Base-by-base conservation (phyloP, 2,329 filamentous ascomycete genomes). In the Hysterium pulicare region DNA sequence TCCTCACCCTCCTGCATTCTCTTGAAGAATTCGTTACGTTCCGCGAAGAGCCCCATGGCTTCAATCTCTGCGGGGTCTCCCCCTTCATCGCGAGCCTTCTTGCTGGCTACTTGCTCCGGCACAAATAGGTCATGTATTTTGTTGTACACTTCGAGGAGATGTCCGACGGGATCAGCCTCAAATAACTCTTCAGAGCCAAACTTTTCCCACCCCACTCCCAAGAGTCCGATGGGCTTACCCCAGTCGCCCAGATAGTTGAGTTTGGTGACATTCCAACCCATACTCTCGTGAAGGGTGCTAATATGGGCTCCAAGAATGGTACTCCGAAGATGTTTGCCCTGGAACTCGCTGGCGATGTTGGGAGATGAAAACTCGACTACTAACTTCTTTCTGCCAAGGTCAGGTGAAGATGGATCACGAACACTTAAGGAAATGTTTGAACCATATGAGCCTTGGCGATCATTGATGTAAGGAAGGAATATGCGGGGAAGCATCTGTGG, bases 321-420 rank as follows among this genome's bases (percentile, higher is more conserved):
- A 51, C 81, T 84, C 47, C 82, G 76, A 33, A 86, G 68, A 66
- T 86, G 81, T 5, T 77, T 79, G 17, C 77, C 80, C 51, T 84
- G 77, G 57, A 86, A 84, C 13, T 81, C 84, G 62, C 84, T 86
- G 22, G 83, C 82, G 42, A 88, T 86, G 58, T 88, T 88, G 22
- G 85, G 85, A 0, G 83, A 87, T 1, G 83, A 86, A 57, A 87
- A 87, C 54, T 88, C 85, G 49, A 88, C 73, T 23, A 88, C 72
- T 3, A 77, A 58, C 45, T 72, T 75, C 68, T 82, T 83, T 44
- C 69, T 69, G 44, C 71, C 75, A 43, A 71, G 64, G 34, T 69
- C 71, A 2, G 75, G 69, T 54, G 79, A 71, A 16, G 69, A 61
- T 33, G 71, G 68, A 56, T 81, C 75, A 46, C 67, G 71, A 20